Conservation (phyloP, 306 rosid genomes). For the Purshia tridentata region DNA sequence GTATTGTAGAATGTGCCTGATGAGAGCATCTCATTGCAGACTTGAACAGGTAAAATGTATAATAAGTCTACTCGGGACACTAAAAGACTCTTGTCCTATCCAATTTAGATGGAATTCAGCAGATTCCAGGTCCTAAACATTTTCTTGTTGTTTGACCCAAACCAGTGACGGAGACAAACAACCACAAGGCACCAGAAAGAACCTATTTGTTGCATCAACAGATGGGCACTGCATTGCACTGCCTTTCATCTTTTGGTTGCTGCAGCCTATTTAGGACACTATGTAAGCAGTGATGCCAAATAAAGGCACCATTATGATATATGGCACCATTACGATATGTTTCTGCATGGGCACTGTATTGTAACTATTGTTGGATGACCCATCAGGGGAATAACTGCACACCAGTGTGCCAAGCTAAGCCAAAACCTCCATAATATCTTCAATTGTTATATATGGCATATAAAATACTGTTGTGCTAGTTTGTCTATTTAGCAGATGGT, state of each 20-base stretch:
- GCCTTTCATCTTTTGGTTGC: not conserved
- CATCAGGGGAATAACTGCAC: not conserved
- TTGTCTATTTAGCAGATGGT: not conserved
- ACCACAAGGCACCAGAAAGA: not conserved
- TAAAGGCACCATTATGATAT: not conserved
- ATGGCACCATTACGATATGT: not conserved
- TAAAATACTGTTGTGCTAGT: not conserved
- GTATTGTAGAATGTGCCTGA: not conserved
- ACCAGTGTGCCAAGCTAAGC: not conserved
- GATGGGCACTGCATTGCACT: not conserved
- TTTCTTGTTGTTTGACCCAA: not conserved
- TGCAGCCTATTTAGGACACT: not conserved
- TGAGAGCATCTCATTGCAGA: not conserved
- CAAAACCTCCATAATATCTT: not conserved
- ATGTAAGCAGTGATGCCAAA: not conserved
- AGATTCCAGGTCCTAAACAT: not conserved
- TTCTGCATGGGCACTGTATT: not conserved
- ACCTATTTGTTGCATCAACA: not conserved
- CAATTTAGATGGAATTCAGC: not conserved
- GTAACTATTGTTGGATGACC: not conserved
- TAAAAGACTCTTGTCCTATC: not conserved
- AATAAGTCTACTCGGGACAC: not conserved
- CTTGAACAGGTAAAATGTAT: not conserved
- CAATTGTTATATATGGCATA: not conserved
- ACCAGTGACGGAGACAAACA: not conserved